A percentile compares a stretch with the other conserved stretches of the same genome.
Conservation (phyloP, 2,329 filamentous ascomycete species). For the Scedosporium boydii region DNA sequence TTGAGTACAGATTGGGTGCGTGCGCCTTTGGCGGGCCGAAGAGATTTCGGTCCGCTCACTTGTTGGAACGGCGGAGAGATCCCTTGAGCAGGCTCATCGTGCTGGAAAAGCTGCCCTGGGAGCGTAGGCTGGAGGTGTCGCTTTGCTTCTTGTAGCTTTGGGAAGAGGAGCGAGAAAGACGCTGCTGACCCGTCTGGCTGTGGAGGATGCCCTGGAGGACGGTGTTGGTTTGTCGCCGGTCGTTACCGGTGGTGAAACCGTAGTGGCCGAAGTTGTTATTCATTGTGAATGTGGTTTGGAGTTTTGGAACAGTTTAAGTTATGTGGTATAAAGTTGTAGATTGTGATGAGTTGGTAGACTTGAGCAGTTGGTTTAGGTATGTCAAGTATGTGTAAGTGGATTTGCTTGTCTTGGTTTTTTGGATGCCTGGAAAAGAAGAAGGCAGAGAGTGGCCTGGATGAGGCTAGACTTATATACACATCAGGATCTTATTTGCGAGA, state of each 20-base stretch:
- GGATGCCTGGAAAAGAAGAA: no score
- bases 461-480: no score
- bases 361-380: background rate
- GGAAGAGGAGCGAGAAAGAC: background rate
- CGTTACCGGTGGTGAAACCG: slow-evolving; percentile 2
- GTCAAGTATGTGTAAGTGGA: background rate
- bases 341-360: background rate
- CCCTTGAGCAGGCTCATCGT: background rate
- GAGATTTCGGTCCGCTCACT: background rate
- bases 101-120: slow-evolving; percentile 5
- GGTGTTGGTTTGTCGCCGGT: slow-evolving; percentile 12
- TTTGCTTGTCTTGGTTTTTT: background rate
- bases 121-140: slow-evolving; percentile 3
- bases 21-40: no score
- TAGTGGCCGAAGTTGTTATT: background rate
- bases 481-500: no score
- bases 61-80: background rate
- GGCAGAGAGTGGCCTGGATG: no score
- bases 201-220: slow-evolving; percentile 13
- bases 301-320: background rate
- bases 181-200: slow-evolving; percentile 3
- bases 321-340: background rate
- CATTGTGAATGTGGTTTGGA: background rate
- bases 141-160: background rate
- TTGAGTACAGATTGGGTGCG: no score